phyloP scores from a whole-genome alignment of 345 rosid species.

The Eucalyptus rudis region DNA sequence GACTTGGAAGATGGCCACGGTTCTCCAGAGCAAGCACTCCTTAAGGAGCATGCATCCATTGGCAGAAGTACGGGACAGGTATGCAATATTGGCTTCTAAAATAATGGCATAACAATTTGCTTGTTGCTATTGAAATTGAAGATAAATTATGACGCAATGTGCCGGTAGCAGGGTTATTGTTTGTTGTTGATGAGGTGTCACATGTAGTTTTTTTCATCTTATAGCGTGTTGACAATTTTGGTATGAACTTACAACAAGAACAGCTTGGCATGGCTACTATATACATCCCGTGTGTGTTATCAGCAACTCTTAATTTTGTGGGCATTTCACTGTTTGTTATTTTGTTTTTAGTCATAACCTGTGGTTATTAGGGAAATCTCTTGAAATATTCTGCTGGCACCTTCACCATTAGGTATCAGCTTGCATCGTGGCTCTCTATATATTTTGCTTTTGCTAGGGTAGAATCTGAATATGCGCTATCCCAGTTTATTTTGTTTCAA shows the following conservation, averaged over 20 bases:
- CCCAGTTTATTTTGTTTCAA: neutral
- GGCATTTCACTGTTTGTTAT: neutral
- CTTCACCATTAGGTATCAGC: neutral
- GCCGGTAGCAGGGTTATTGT: neutral
- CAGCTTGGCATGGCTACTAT: neutral
- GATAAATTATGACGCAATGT: neutral
- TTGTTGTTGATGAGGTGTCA: neutral
- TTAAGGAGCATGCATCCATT: conserved; percentile 72
- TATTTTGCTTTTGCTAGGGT: neutral
- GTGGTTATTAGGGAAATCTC: neutral
- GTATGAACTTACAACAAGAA: neutral
- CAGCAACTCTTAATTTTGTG: neutral
- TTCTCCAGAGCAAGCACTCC: conserved; percentile 64
- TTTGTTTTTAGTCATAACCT: neutral
- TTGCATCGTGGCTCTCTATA: neutral
- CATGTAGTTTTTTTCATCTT: neutral
- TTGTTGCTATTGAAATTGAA: neutral
- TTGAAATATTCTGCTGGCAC: neutral
- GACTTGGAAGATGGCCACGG: conserved; percentile 86
- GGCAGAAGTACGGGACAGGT: conserved; percentile 82
- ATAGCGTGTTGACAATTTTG: neutral
- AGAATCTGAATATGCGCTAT: neutral
- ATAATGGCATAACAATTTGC: neutral
- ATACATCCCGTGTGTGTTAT: neutral
- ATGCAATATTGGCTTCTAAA: neutral